Base-by-base conservation (phyloP, 805 yeast genomes). In the Kurtzmaniella fragi region DNA sequence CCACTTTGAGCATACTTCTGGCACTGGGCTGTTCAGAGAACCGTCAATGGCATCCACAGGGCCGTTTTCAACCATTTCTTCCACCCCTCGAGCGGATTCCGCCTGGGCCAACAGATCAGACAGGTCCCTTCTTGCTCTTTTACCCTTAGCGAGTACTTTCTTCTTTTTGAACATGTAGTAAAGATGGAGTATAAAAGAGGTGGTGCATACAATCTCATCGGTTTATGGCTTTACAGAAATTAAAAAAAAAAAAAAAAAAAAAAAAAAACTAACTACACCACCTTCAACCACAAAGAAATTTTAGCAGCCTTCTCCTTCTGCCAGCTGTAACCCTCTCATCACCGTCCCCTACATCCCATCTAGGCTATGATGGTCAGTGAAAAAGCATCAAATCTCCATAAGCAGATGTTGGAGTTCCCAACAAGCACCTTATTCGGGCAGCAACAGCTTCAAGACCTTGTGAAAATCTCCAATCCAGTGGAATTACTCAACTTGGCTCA, bases 391-490 rank as follows among this genome's bases (percentile, higher is more conserved):
- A 59, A 56, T 37, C 72, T 89, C 41, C 90, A 89, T 54, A 60
- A 56, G 37, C 67, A 69, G 44, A 88, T 89, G 95, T 61, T 77
- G 45, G 69, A 64, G 42, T 59, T 64, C 30, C 71, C 73, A 0
- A 50, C 73, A 0, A 64, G 71, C 16, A 68, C 75, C 11, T 57
- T 80, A 26, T 89, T 73, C 59, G 60, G 80, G 5, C 96, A 89
- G 59, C 69, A 68, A 2, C 95, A 88, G 52, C 71, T 91, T 39
- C 77, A 75, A 49, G 63, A 65, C 31, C 48, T 80, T 41, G 55
- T 75, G 30, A 64, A 70, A 17, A 54, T 71, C 34, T 45, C 68
- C 23, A 66, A 76, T 41, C 59, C 66, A 8, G 61, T 53, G 34
- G 77, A 75, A 38, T 51, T 77, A 32, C 65, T 77, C 65, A 53